Evolutionary conservation across 1,284 basidiomycete genomes (phyloP), one percentile per base, ranked within the genome.

Genomic region (Inonotus obliquus): DNA sequence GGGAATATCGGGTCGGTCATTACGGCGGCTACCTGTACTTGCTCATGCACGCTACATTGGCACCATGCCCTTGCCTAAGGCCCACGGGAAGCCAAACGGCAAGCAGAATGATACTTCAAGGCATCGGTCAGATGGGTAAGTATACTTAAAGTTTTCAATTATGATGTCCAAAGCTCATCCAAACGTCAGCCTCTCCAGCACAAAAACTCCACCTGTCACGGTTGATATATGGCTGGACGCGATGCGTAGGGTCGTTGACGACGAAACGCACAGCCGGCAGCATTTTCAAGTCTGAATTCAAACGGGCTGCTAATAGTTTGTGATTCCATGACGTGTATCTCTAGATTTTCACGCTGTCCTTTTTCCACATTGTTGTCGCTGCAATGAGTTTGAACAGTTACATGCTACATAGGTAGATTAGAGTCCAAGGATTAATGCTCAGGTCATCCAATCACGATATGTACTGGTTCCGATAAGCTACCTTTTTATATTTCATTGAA

Each of bases 1-100:
- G 72, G 84, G 84, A n/a, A 84, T 96, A 77, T 97, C 96, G 9
- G 96, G 96, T 17, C 86, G 96, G 52, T 88, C 93, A 2, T 79
- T 99, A 6, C 85, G 96, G 13, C 84, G 94, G 9, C 79, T 99
- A 19, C 96, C 96, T 1, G 91, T 98, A 29, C 81, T 99, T 35
- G 94, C 96, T 1, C 87, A 97, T 62, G 91, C 95, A 1, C 81
- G 85, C 2, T 88, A 94, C 70, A 86, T 96, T 55, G 83, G 69
- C 45, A 56, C 65, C 27, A 63, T 66, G 54, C 65, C 59, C 55
- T 54, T 47, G 37, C 60, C 61, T 25, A 55, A 48, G 21, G 5
- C 25, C 21, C 32, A 9, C 5, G 14, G 29, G 21, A 52, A 61
- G 29, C 41, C 39, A n/a, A 57, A 61, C 29, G 55, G 55, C 37